Base-by-base conservation (phyloP, 768 basidiomycete species). In the Trametes cingulata region DNA sequence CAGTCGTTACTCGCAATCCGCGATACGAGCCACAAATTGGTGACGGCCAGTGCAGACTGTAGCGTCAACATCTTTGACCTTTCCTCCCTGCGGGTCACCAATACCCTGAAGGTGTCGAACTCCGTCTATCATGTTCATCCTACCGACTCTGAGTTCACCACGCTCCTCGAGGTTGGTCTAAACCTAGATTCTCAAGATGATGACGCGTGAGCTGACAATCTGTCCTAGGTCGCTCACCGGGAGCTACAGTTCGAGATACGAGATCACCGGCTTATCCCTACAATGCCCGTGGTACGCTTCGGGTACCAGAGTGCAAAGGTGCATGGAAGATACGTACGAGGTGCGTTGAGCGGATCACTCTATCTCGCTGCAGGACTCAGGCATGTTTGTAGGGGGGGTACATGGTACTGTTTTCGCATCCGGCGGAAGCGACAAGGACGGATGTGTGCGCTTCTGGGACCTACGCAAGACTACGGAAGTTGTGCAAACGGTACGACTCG, bases 201-300 rank as follows among this genome's bases (percentile, higher is more conserved):
- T 15, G 13, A 3, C 17, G 5, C 22, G 39, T 4, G 15, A 10
- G 33, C 37, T 42, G 12, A 25, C 45, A 13, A 24, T n/a, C 12
- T 3, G 8, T 20, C 33, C 10, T 45, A 83, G 82, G 73, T 82
- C 48, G 75, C 76, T 6, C 80, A 83, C 64, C 71, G 79, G 20
- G 82, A 84, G 62, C 72, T 76, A 27, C 82, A 83, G 60, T 82
- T 80, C 52, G 82, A 84, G 64, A 52, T 82, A n/a, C 80, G 76
- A 20, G 82, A 83, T 61, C 73, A 76, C 60, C 75, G 82, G 17
- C 56, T 71, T 36, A 73, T 76, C 12, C 75, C 77, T 14, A 64
- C 63, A 24, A 58, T 62, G 33, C 68, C 77, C 3, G 77, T 75
- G 20, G 71, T 76, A 48, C 71, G 79, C 29, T 84, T 84, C 63